Conservation (phyloP, 163 green algal genomes). For the Scenedesmus sp. region DNA sequence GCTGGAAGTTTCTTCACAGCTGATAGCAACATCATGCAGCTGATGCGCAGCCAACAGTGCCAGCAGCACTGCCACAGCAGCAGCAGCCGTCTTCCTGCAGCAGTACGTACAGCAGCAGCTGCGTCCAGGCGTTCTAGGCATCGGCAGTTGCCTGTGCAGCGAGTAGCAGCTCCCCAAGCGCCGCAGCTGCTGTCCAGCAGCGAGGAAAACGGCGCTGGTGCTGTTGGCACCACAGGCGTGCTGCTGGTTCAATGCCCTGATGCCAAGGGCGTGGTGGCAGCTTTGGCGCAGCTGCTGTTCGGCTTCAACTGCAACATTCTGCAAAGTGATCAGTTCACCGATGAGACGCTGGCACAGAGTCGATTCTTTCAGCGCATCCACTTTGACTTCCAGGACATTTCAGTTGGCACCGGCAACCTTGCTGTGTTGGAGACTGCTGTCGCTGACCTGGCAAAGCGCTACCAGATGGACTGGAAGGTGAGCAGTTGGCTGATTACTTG, state of each 20-base stretch:
- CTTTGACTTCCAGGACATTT: slow-evolving; percentile 78
- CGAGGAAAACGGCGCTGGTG: background rate
- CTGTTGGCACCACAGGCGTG: slow-evolving; percentile 48
- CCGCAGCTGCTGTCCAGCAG: slow-evolving; percentile 4
- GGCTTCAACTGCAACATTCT: slow-evolving; percentile 85
- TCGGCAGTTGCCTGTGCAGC: background rate
- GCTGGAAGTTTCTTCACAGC: background rate
- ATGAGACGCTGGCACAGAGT: slow-evolving; percentile 40
- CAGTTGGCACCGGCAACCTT: slow-evolving; percentile 76
- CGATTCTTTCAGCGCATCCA: slow-evolving; percentile 84
- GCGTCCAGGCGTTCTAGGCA: background rate
- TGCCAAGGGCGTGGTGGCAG: slow-evolving; percentile 80
- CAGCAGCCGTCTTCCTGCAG: slow-evolving; percentile 12
- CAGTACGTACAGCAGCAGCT: slow-evolving; percentile 3
- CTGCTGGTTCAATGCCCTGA: slow-evolving; percentile 80
- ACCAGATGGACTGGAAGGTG: slow-evolving; percentile 74
- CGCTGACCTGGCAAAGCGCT: slow-evolving; percentile 73
- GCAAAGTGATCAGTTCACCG: slow-evolving; percentile 50
- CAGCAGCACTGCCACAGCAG: background rate
- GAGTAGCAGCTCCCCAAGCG: slow-evolving; percentile 4
- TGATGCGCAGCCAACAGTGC: slow-evolving; percentile 19
- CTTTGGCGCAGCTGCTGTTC: slow-evolving; percentile 75
- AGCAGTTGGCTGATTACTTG: background rate
- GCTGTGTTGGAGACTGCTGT: slow-evolving; percentile 79
- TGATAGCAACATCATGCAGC: background rate